These are phyloP conservation scores for Colletotrichum tofieldiae DNA, from an alignment of 2,329 filamentous ascomycete species.

Conservation along the genomic window DNA sequence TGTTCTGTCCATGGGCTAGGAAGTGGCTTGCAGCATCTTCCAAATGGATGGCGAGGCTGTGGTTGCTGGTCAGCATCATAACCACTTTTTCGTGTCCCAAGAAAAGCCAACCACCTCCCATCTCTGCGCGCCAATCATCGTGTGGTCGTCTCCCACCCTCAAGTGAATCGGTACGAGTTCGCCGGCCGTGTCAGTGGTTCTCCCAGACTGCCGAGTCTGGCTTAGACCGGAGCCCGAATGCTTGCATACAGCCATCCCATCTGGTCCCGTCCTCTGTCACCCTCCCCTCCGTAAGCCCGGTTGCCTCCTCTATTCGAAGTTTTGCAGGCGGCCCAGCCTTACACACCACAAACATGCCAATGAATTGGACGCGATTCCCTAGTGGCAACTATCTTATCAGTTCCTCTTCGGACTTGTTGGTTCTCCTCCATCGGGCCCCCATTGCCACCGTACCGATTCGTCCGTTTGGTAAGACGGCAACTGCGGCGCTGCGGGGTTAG, in stretches of 20 bases:
- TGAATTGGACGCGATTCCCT: not conserved
- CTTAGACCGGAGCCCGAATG: slow-evolving; percentile 6
- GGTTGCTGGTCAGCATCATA: not conserved
- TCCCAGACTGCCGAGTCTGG: slow-evolving; percentile 22
- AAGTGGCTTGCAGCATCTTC: not conserved
- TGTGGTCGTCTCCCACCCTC: not conserved
- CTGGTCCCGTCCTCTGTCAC: slow-evolving; percentile 5
- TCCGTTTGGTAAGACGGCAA: not conserved
- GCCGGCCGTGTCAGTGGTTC: not conserved
- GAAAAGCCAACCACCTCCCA: not conserved
- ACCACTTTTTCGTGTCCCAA: not conserved
- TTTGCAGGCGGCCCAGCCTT: slow-evolving; percentile 24
- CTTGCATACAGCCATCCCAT: slow-evolving; percentile 32
- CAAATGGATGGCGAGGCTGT: not conserved
- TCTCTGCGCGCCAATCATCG: slow-evolving; percentile 16
- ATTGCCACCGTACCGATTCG: slow-evolving; percentile 22
- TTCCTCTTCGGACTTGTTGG: not conserved
- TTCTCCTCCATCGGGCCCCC: not conserved
- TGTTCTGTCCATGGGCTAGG: not conserved
- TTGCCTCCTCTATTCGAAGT: slow-evolving; percentile 3
- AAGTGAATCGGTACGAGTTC: slow-evolving; percentile 8
- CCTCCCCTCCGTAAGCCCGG: slow-evolving; percentile 26
- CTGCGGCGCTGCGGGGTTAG: slow-evolving; percentile 7
- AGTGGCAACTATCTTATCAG: slow-evolving; percentile 35
- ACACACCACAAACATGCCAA: not conserved